Percentiles rank a stretch among this genome's conserved stretches.
These are phyloP conservation scores for Hondaea fermentalgiana DNA, from an alignment of 108 stramenopile species.

Conservation along the genomic window DNA sequence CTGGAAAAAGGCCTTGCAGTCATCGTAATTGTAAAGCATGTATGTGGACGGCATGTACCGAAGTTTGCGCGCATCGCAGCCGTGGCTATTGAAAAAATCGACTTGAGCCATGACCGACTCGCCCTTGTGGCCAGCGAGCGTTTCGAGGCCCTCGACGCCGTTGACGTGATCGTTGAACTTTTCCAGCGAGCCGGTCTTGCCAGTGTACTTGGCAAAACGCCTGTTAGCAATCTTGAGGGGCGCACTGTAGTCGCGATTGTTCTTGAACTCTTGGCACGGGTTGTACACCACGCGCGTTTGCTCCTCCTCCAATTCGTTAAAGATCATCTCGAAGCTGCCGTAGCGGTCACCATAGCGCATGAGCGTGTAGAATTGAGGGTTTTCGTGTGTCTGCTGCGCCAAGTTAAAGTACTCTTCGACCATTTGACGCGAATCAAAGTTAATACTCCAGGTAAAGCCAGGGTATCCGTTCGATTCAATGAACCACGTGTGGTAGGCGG, in stretches of 20 bases:
- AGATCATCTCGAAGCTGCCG: conserved; percentile 11
- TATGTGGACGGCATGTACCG: conserved; percentile 6
- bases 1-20: conserved; percentile 15
- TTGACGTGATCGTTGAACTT: not conserved
- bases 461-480: conserved; percentile 13
- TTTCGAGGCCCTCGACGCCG: not conserved
- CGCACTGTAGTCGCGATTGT: conserved; percentile 7
- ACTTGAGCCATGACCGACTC: not conserved
- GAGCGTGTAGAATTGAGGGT: conserved; percentile 16
- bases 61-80: not conserved
- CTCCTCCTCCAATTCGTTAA: conserved; percentile 9
- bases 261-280: conserved; percentile 6
- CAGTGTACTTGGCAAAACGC: not conserved
- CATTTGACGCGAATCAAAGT: conserved; percentile 9
- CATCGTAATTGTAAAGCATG: not conserved
- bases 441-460: conserved; percentile 7
- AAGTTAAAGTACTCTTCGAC: conserved; percentile 14
- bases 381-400: conserved; percentile 5
- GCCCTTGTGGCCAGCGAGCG: conserved; percentile 16
- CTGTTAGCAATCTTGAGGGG: conserved; percentile 1
- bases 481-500: conserved; percentile 15
- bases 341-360: conserved; percentile 7
- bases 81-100: not conserved
- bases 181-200: not conserved
- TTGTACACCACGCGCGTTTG: not conserved